A percentile compares a stretch with the other conserved stretches of the same genome.
phyloP scores from a whole-genome alignment of 2,329 filamentous ascomycete genomes.

The Geosmithia flava region DNA sequence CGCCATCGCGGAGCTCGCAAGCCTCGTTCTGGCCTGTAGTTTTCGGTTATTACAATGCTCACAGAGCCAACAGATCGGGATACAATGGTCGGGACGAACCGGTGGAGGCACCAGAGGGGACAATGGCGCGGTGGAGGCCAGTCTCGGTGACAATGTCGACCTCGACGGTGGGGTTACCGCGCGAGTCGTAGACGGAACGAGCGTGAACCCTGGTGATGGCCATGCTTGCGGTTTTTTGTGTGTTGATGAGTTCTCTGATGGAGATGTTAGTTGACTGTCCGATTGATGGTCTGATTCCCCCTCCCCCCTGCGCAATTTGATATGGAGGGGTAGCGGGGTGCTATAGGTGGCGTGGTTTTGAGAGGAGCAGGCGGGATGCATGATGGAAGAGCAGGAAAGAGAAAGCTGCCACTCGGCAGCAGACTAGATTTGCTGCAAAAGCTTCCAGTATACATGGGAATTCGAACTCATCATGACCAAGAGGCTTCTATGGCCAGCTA shows the following conservation, averaged over 20 bases:
- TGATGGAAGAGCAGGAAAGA: no score
- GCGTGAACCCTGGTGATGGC: constrained; percentile 82
- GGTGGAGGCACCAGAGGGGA: constrained; percentile 92
- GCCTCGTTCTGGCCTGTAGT: constrained; percentile 72
- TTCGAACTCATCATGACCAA: background rate
- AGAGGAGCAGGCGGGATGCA: no score
- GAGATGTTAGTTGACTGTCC: background rate
- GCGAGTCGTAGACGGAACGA: constrained; percentile 96
- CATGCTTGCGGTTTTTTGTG: constrained; percentile 45
- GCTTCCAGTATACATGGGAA: background rate
- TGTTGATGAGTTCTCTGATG: background rate
- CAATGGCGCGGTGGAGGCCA: constrained; percentile 93
- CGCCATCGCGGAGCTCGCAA: constrained; percentile 80
- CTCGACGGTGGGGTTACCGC: constrained; percentile 96
- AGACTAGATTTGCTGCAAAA: background rate
- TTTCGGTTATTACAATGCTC: constrained; percentile 11
- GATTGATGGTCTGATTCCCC: background rate
- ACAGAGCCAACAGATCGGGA: background rate
- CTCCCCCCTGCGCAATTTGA: background rate
- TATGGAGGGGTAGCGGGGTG: background rate
- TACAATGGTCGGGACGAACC: constrained; percentile 41
- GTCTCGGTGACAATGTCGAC: constrained; percentile 95
- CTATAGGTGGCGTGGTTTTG: background rate
- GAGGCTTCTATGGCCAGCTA: background rate
- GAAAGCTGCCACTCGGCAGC: background rate